Base-by-base conservation (phyloP, 2,329 filamentous ascomycete species). In the Xylariaceae sp. region DNA sequence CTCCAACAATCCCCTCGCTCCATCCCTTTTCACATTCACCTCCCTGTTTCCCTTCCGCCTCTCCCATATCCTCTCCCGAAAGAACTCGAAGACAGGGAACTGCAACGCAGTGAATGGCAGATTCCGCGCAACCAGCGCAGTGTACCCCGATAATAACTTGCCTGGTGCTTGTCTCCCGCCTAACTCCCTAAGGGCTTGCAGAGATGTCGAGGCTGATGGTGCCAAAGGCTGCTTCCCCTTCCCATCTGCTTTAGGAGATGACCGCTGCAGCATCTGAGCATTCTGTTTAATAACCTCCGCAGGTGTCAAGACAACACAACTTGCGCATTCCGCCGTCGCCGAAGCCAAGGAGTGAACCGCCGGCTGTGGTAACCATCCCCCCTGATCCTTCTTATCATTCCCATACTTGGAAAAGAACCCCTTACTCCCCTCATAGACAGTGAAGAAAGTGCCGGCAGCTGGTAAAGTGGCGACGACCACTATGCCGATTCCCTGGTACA, bases 281-380 rank as follows among this genome's bases (percentile, higher is more conserved):
- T 96, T 96, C 66, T 95, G 90, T 71, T 96, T 96, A 55, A 96
- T 81, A 7, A 95, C 89, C 66, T 96, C 90, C 12, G 90, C 89
- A 0, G 90, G 91, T 0, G 90, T 92, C 33, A 96, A 80, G 53
- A 96, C 88, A 17, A 90, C 76, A 64, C 91, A 96, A 5, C 89
- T 91, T 3, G 90, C 87, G 58, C 90, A 80, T 69, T 96, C 91
- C 1, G 86, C 91, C 14, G 82, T 71, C 2, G 83, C 85, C 1
- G 89, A 95, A 11, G 90, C 86, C 3, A 80, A 69, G 6, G 87
- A 80, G 65, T 96, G 86, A 48, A 90, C 78, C 10, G 90, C 57
- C 0, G 89, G 83, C 44, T 81, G 75, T 1, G 89, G 87, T 0
- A 90, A 53, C 52, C 62, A 27, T 3, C 39, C 39, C 3, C 12